A percentile compares a stretch with the other conserved stretches of the same genome.
These are phyloP conservation scores for Penicillium fimorum DNA, from an alignment of 495 filamentous ascomycete genomes.

Conservation along the genomic window DNA sequence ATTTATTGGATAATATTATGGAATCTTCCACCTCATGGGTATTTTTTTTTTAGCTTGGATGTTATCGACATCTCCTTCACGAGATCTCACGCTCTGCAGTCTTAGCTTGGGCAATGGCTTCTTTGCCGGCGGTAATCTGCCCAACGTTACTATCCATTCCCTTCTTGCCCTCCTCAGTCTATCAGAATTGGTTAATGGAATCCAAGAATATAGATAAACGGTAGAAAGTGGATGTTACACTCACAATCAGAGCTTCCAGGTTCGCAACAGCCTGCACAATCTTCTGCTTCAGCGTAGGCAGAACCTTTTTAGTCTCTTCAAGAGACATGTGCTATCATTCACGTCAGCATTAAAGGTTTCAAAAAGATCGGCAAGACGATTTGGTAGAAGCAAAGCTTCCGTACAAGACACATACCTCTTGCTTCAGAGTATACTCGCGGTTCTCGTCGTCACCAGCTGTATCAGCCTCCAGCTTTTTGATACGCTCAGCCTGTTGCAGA, in stretches of 20 bases:
- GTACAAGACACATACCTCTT: slow-evolving; percentile 61
- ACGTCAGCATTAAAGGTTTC: slow-evolving; percentile 4
- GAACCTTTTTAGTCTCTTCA: slow-evolving; percentile 79
- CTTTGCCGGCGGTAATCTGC: slow-evolving; percentile 54
- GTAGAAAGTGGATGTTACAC: slow-evolving; percentile 28
- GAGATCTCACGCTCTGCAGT: slow-evolving; percentile 44
- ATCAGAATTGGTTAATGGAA: slow-evolving; percentile 4
- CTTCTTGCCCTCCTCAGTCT: slow-evolving; percentile 48
- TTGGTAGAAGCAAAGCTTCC: not conserved
- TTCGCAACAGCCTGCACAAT: slow-evolving; percentile 64
- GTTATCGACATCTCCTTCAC: slow-evolving; percentile 18
- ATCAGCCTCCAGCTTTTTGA: slow-evolving; percentile 58
- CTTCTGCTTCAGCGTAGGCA: slow-evolving; percentile 64
- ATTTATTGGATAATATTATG: slow-evolving; percentile 16
- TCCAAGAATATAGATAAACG: not conserved
- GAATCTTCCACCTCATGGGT: slow-evolving; percentile 10
- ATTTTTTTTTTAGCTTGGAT: slow-evolving; percentile 18
- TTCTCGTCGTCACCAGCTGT: slow-evolving; percentile 62
- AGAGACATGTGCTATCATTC: slow-evolving; percentile 64
- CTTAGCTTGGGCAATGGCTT: slow-evolving; percentile 61
- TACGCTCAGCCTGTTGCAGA: slow-evolving; percentile 63
- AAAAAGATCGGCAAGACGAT: not conserved
- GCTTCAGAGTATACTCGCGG: slow-evolving; percentile 67
- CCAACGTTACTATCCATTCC: slow-evolving; percentile 52
- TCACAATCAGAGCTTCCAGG: slow-evolving; percentile 64